Base-by-base conservation (phyloP, 306 rosid genomes). In the Sindora glabra region DNA sequence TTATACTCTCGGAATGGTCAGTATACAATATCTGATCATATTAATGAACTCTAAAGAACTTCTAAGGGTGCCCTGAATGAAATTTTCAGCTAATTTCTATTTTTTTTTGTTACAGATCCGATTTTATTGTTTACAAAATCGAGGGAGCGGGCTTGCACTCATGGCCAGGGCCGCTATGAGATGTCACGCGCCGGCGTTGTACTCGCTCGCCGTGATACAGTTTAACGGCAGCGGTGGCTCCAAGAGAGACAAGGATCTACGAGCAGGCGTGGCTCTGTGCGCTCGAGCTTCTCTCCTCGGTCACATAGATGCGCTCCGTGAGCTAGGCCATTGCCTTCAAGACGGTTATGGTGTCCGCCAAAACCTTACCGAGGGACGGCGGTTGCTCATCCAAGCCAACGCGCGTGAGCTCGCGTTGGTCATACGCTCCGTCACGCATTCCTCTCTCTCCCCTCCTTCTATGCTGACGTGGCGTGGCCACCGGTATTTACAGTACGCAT, bases 1-100 rank as follows among this genome's bases (percentile, higher is more conserved):
- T 22, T 88, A 81, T 51, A 83, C 86, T 69, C 98, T 92, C 38
- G 98, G 98, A 72, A 92, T 92, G 98, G 98, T 92, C 0, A 75
- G 95, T 62, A 6, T 24, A 12, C 22, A 48, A 4, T 9, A 1
- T 1, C 8, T 29, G 34, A 29, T 10, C 30, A 12, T 10, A 3
- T 9, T 2, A 22, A 48, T 5, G 3, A 27, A 15, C 5, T n/a
- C n/a, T 29, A 52, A 15, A 10, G 10, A 37, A 19, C 8, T 3
- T 1, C 10, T 13, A 19, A 18, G 4, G 24, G 4, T 8, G 3
- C 11, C 4, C 27, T 9, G 0, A 13, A 33, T 39, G 14, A 34
- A 22, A 10, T 29, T 36, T 8, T 64, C 5, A 3, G 14, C 3
- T 24, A 10, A 3, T 33, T 41, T 30, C 8, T 47, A 10, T 8